Conservation (phyloP, 2,329 filamentous ascomycete species). For the Trichoderma cornu-damae region DNA sequence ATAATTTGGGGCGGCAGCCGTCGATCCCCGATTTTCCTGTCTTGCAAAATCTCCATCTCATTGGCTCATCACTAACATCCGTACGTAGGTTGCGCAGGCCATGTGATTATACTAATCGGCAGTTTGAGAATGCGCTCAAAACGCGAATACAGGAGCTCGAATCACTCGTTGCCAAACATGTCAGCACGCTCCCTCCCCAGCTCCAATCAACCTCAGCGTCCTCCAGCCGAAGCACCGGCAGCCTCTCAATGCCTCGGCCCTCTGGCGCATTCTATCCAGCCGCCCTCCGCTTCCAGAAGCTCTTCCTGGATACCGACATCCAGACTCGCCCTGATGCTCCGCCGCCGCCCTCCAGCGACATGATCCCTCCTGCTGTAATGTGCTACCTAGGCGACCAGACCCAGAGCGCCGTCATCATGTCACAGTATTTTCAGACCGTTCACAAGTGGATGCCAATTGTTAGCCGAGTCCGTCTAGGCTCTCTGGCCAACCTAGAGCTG, state of each 20-base stretch:
- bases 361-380: conserved; percentile 1
- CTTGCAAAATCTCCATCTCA: background rate
- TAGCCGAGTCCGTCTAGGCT: conserved; percentile 7
- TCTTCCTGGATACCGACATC: conserved; percentile 19
- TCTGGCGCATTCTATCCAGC: background rate
- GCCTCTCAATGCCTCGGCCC: background rate
- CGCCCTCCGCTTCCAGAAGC: conserved; percentile 15
- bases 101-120: conserved; percentile 15
- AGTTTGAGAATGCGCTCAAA: conserved; percentile 12
- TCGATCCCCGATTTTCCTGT: background rate
- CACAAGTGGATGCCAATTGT: conserved; percentile 21
- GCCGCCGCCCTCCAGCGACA: background rate
- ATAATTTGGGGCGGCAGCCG: background rate
- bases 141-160: conserved; percentile 19
- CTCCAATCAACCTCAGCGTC: background rate
- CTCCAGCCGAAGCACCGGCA: background rate
- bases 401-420: background rate
- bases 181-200: background rate
- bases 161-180: conserved; percentile 11
- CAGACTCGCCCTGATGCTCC: background rate
- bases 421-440: conserved; percentile 17
- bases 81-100: conserved; percentile 10
- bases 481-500: background rate
- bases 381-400: conserved; percentile 4
- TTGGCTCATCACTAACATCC: background rate